Percentiles rank a stretch among this genome's conserved stretches.
Evolutionary conservation across 495 filamentous ascomycete genomes (phyloP).

Genomic region (Penicillium macrosclerotiorum): DNA sequence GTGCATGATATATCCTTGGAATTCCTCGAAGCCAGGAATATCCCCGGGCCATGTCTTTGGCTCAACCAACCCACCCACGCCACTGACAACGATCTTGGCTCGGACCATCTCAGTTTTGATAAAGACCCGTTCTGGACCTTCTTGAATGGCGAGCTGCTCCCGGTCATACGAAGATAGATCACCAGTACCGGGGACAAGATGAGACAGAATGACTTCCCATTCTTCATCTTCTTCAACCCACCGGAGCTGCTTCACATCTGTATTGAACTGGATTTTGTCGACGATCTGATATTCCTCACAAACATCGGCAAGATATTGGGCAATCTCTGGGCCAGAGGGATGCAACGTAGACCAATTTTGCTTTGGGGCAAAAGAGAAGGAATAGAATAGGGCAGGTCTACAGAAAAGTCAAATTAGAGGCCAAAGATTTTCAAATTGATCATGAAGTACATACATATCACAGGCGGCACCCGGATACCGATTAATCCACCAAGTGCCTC

Average conservation of each 20-base stretch:
- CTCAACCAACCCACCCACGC: constrained; percentile 54
- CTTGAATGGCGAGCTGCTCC: constrained; percentile 22
- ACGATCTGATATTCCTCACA: constrained; percentile 57
- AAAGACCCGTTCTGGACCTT: constrained; percentile 39
- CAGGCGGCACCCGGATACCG: constrained; percentile 64
- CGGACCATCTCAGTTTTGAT: constrained; percentile 44
- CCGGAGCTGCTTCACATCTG: constrained; percentile 46
- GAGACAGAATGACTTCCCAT: constrained; percentile 54
- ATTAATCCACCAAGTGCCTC: constrained; percentile 70
- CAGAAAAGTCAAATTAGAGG: constrained; percentile 8
- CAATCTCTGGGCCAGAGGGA: constrained; percentile 55
- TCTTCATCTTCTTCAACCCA: constrained; percentile 50
- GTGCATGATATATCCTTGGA: constrained; percentile 56
- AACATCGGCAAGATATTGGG: constrained; percentile 57
- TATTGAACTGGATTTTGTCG: constrained; percentile 59
- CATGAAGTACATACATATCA: constrained; percentile 35
- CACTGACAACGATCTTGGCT: constrained; percentile 56
- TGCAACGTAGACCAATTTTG: constrained; percentile 55
- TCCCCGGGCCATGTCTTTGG: constrained; percentile 48
- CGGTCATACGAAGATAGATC: constrained; percentile 38
- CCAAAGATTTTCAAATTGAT: not conserved
- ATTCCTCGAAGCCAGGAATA: constrained; percentile 53
- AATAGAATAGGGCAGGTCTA: constrained; percentile 59
- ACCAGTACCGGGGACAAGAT: constrained; percentile 53
- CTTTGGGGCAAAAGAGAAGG: constrained; percentile 61